Evolutionary conservation across 495 filamentous ascomycete species (phyloP).

Genomic region (Lasiosphaeriaceae sp.): DNA sequence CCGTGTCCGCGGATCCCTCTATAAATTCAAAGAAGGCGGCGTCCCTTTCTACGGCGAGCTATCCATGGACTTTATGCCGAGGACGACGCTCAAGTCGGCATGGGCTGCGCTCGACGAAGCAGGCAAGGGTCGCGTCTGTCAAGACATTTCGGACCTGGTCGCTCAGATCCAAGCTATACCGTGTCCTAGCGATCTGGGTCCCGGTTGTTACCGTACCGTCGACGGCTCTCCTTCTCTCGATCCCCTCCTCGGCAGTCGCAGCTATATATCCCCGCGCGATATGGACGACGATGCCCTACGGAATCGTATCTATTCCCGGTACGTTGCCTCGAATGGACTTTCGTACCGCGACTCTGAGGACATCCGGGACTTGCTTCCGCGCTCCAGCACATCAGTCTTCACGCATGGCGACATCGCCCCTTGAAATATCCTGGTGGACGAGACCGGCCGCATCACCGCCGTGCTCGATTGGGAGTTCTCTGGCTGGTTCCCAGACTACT

Average conservation of each 20-base stretch:
- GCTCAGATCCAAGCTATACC: slow-evolving; percentile 5
- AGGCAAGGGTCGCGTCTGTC: slow-evolving; percentile 31
- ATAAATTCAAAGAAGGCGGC: too few species aligned
- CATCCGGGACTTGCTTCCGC: slow-evolving; percentile 32
- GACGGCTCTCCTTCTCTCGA: background rate
- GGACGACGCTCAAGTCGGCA: slow-evolving; percentile 20
- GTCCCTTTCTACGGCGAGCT: too few species aligned
- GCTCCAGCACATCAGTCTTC: slow-evolving; percentile 26
- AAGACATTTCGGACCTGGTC: slow-evolving; percentile 32
- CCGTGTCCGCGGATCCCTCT: too few species aligned
- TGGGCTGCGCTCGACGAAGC: slow-evolving; percentile 31
- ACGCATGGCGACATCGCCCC: slow-evolving; percentile 33
- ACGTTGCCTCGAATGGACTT: slow-evolving; percentile 28
- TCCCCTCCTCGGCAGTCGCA: slow-evolving; percentile 18
- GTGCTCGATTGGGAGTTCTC: slow-evolving; percentile 46
- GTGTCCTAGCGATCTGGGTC: slow-evolving; percentile 14
- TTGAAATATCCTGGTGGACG: slow-evolving; percentile 39
- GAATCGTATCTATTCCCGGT: slow-evolving; percentile 36
- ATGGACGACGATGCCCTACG: slow-evolving; percentile 29
- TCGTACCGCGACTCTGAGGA: slow-evolving; percentile 29
- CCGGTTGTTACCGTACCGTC: background rate
- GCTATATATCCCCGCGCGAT: background rate
- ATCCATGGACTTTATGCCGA: too few species aligned
- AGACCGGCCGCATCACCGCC: slow-evolving; percentile 30
- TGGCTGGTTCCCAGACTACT: slow-evolving; percentile 49